A percentile compares a stretch with the other conserved stretches of the same genome.
phyloP scores from a whole-genome alignment of 306 rosid genomes.

The Oxytropis ochrocephala region DNA sequence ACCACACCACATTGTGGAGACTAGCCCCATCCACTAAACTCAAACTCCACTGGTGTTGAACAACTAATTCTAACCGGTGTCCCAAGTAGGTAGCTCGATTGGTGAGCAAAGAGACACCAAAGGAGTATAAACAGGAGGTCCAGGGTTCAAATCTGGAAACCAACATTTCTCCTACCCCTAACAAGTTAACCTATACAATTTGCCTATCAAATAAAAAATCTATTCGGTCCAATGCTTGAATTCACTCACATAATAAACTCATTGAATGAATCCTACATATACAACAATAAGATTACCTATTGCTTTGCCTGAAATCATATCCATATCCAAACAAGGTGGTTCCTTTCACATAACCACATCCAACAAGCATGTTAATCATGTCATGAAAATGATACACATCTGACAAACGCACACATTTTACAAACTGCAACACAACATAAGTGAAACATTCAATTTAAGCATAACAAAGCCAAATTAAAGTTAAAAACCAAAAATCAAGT shows the following conservation, averaged over 20 bases:
- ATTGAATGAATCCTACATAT: not conserved
- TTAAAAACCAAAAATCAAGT: not conserved
- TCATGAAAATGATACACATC: constrained; percentile 85
- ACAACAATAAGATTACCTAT: constrained; percentile 39
- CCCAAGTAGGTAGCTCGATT: too few species aligned
- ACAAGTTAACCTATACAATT: too few species aligned
- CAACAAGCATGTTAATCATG: constrained; percentile 82
- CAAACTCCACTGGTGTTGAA: too few species aligned
- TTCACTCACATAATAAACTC: not conserved
- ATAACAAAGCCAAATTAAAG: not conserved
- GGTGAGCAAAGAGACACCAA: too few species aligned
- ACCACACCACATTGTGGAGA: too few species aligned
- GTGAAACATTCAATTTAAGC: not conserved
- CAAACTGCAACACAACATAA: constrained; percentile 46
- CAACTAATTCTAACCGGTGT: too few species aligned
- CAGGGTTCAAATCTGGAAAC: too few species aligned
- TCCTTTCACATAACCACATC: constrained; percentile 80
- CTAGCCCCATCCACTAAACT: too few species aligned
- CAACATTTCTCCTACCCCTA: too few species aligned
- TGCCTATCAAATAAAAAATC: too few species aligned
- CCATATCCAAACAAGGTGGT: constrained; percentile 93
- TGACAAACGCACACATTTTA: constrained; percentile 57
- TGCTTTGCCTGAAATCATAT: constrained; percentile 94
- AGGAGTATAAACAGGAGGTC: too few species aligned
- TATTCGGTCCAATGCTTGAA: not conserved